Base-by-base conservation (phyloP, 2,329 filamentous ascomycete species). In the Aureobasidium sp. region DNA sequence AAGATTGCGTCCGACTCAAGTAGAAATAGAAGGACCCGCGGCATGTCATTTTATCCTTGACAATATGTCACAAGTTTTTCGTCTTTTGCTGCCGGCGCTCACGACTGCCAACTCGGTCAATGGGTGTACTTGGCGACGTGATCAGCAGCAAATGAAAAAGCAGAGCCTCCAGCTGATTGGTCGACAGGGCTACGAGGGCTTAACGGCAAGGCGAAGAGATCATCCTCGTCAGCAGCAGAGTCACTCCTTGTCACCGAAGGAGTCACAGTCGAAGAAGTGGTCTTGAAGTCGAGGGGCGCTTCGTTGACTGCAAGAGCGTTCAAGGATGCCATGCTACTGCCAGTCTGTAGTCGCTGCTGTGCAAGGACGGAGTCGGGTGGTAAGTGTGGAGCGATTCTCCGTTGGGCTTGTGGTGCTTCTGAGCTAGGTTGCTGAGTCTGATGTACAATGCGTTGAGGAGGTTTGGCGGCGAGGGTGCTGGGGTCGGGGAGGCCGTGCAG, bases 131-230 rank as follows among this genome's bases (percentile, higher is more conserved):
- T 51, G 31, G 44, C 44, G 25, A 45, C 44, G n/a, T 60, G 45
- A 22, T 47, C 45, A 11, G 17, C 25, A 27, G 27, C 57, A 34
- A 60, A 60, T 1, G 57, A 60, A 42, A 60, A 60, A 31, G 57
- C 44, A 31, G 57, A 49, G 12, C 25, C 45, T 31, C 57, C 36
- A 1, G 15, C 5, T 0, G 42, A 25, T 42, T 41, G 45, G 80
- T 94, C 91, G 67, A 95, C 91, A 0, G 91, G 91, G 69, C 89
- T 92, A 56, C 91, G 81, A 1, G 91, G 91, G 69, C 89, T 93
- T 76, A 96, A 85, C 1, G 90, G 91, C 58, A 96, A 82, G 0
- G 91, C 91, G 71, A 97, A 97, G 2, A 96, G 79, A 44, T 89
- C 92, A 63, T 96, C 91, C 67, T 91, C 88, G 44, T 87, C 84